A percentile compares a stretch with the other conserved stretches of the same genome.
Conservation (phyloP, 106 monocot species). For the Dendrobium catenatum region DNA sequence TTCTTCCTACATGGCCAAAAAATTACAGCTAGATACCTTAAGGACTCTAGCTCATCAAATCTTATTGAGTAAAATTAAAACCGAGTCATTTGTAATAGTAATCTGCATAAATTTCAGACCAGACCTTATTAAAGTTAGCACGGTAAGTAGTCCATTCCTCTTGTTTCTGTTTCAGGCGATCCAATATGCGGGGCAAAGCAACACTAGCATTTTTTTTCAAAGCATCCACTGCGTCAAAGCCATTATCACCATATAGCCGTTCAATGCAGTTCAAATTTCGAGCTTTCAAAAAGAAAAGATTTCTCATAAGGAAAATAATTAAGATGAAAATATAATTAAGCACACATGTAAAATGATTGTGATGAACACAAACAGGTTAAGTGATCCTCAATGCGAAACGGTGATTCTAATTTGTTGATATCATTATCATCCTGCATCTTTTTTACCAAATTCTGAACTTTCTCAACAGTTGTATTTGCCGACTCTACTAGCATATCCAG, state of each 20-base stretch:
- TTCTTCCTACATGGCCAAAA: too few species aligned
- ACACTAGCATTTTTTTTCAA: slow-evolving; percentile 56
- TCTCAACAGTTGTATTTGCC: slow-evolving; percentile 32
- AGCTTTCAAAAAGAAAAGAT: slow-evolving; percentile 27
- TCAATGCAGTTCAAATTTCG: slow-evolving; percentile 81
- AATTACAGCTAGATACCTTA: slow-evolving; percentile 40
- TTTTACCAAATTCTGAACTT: slow-evolving; percentile 45
- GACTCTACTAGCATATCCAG: slow-evolving; percentile 78
- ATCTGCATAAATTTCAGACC: slow-evolving; percentile 67
- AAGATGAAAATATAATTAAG: background rate
- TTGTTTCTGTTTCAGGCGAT: slow-evolving; percentile 81
- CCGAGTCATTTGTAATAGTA: slow-evolving; percentile 79
- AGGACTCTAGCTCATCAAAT: slow-evolving; percentile 61
- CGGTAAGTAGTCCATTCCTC: slow-evolving; percentile 72
- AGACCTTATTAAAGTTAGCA: slow-evolving; percentile 72
- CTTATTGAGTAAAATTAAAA: slow-evolving; percentile 82
- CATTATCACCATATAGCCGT: slow-evolving; percentile 84
- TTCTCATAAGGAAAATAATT: slow-evolving; percentile 1
- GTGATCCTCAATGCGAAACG: too few species aligned
- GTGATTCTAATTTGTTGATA: too few species aligned
- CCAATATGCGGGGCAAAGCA: slow-evolving; percentile 64
- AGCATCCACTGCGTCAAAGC: slow-evolving; percentile 68
- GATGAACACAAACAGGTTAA: too few species aligned
- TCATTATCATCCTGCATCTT: too few species aligned
- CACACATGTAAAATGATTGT: background rate